Conservation (phyloP, 2,329 filamentous ascomycete species). For the Didymosphaeria variabile region DNA sequence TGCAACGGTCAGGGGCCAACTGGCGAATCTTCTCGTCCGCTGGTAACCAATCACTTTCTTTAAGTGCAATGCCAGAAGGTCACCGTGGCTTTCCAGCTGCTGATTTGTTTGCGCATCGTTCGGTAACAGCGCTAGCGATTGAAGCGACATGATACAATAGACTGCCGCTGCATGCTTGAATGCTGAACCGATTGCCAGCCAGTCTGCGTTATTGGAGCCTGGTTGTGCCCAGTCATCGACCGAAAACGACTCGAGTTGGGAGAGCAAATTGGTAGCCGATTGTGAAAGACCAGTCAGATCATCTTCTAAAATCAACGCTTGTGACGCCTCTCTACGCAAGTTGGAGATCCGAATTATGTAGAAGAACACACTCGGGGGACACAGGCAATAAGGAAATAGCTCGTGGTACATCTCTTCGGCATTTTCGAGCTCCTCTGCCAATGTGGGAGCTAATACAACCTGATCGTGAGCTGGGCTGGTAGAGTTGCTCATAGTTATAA, state of each 20-base stretch:
- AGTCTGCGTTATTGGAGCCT: conserved; percentile 29
- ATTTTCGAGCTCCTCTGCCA: conserved; percentile 25
- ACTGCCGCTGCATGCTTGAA: conserved; percentile 37
- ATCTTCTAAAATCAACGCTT: conserved; percentile 14
- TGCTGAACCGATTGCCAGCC: conserved; percentile 34
- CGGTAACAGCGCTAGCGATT: conserved; percentile 32
- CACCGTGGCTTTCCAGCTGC: conserved; percentile 26
- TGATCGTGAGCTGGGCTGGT: conserved; percentile 38
- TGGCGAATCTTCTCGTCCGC: conserved; percentile 26
- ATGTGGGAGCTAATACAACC: conserved; percentile 28
- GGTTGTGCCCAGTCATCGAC: conserved; percentile 41
- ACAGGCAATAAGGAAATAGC: conserved; percentile 40
- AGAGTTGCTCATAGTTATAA: conserved; percentile 35
- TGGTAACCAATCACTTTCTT: conserved; percentile 17
- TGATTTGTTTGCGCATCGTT: conserved; percentile 25
- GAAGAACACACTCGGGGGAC: conserved; percentile 35
- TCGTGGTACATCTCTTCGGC: conserved; percentile 32
- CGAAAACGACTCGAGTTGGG: conserved; percentile 32
- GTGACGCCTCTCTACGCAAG: conserved; percentile 28
- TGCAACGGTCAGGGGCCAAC: conserved; percentile 38
- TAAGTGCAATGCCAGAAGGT: conserved; percentile 22
- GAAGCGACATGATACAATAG: conserved; percentile 40
- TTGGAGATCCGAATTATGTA: conserved; percentile 36
- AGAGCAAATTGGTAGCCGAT: conserved; percentile 32
- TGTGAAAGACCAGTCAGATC: conserved; percentile 21